Base-by-base conservation (phyloP, 1,139 yeast species). In the Nakaseomyces uthaithaninus region DNA sequence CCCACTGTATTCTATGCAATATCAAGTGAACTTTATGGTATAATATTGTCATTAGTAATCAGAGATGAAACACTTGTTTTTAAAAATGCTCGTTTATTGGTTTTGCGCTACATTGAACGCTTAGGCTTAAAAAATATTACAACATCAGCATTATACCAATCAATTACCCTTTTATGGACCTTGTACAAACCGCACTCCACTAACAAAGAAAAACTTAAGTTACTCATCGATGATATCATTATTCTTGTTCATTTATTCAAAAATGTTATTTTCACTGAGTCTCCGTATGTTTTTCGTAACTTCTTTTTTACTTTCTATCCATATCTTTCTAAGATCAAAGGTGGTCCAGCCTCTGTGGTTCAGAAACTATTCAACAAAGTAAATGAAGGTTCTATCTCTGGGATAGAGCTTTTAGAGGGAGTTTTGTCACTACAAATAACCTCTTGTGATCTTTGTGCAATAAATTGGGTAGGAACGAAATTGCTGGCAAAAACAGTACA, bases 401-500 rank as follows among this genome's bases (percentile, higher is more conserved):
- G 25, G 4, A 11, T 31, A n/a, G 4, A 31, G 7, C 17, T 31
- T 19, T n/a, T 47, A 10, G 48, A 48, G 12, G 43, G 37, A 7
- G 48, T 55, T 36, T 33, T 52, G 30, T 38, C 40, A 6, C 27
- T 44, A 5, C 37, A 43, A 1, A 49, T 53, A 37, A 20, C 27
- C 8, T 7, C 22, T 5, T 43, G 45, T n/a, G 42, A 35, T 19
- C 27, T 28, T 7, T 55, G 53, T 27, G 44, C 47, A 11, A 45
- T 46, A 1, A 53, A 57, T 38, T 45, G 53, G 51, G 44, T 55
- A 17, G 53, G 58, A 7, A 48, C 57, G 7, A 48, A 45, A 37
- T 35, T 52, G 8, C 36, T 54, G n/a, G 42, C 55, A 5, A 42
- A 50, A 3, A 42, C 44, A n/a, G 46, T 54, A 27, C 35, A 48